Conservation (phyloP, 1,139 yeast species). For the Kazachstania sp. region DNA sequence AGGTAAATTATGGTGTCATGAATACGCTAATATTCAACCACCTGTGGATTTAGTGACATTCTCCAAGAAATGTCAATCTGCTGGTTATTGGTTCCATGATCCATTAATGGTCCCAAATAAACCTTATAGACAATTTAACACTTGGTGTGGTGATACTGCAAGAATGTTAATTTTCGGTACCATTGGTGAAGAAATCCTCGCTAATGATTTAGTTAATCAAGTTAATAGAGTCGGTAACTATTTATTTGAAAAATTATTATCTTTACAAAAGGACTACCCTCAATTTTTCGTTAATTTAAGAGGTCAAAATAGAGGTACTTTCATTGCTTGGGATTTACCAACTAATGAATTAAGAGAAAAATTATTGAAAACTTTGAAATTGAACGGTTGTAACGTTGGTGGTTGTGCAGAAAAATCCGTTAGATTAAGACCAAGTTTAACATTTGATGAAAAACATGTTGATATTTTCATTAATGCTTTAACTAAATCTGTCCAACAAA, state of each 20-base stretch:
- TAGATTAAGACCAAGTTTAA: conserved; percentile 63
- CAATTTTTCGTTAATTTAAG: conserved; percentile 44
- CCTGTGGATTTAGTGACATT: conserved; percentile 69
- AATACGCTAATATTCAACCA: conserved; percentile 54
- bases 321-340: conserved; percentile 65
- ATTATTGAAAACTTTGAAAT: conserved; percentile 42
- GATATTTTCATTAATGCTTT: conserved; percentile 47
- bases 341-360: conserved; percentile 42
- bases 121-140: conserved; percentile 70
- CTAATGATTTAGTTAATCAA: conserved; percentile 43
- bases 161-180: conserved; percentile 56
- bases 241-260: conserved; percentile 41
- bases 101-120: conserved; percentile 51
- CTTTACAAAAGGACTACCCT: conserved; percentile 40
- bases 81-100: conserved; percentile 67
- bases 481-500: conserved; percentile 13
- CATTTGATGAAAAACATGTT: conserved; percentile 59
- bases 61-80: conserved; percentile 71
- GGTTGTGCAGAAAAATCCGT: conserved; percentile 62
- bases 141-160: conserved; percentile 81
- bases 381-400: conserved; percentile 59
- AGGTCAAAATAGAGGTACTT: conserved; percentile 62
- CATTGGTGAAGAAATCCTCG: conserved; percentile 49
- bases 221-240: conserved; percentile 54
- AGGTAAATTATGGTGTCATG: conserved; percentile 68